Conservation (phyloP, 2,329 filamentous ascomycete genomes). For the Madurella mycetomatis region DNA sequence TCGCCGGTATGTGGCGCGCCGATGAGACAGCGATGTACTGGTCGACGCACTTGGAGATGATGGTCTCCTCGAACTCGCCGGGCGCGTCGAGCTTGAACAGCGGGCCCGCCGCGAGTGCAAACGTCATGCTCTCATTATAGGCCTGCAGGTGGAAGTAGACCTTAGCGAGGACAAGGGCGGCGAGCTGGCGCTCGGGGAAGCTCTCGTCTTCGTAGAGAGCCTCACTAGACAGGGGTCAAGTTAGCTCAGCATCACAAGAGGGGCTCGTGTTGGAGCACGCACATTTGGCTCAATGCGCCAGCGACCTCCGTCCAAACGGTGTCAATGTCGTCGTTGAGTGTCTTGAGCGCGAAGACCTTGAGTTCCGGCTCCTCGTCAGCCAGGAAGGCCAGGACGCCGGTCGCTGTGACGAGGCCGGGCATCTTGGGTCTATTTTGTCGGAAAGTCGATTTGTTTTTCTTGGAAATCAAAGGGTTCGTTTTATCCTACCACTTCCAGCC, state of each 20-base stretch:
- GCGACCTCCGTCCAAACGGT: constrained; percentile 97
- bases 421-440: constrained; percentile 46
- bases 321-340: constrained; percentile 93
- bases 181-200: constrained; percentile 90
- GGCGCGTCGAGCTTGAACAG: constrained; percentile 88
- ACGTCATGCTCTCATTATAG: constrained; percentile 99
- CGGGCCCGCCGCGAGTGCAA: constrained; percentile 90
- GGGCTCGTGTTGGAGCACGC: constrained; percentile 25
- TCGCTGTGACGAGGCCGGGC: constrained; percentile 91
- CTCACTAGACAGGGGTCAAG: constrained; percentile 57
- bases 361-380: constrained; percentile 92
- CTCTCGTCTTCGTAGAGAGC: constrained; percentile 93
- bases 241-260: constrained; percentile 13
- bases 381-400: constrained; percentile 90
- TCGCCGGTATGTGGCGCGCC: constrained; percentile 45
- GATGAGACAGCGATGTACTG: constrained; percentile 81
- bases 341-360: constrained; percentile 90
- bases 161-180: constrained; percentile 91
- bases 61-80: constrained; percentile 97
- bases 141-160: constrained; percentile 98
- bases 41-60: constrained; percentile 97
- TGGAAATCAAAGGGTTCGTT: constrained; percentile 1
- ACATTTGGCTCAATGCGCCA: constrained; percentile 90
- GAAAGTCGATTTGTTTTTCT: constrained; percentile 3
- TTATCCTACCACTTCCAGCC: neutral